Evolutionary conservation across 306 rosid genomes (phyloP).

Genomic region (Senna siamea): DNA sequence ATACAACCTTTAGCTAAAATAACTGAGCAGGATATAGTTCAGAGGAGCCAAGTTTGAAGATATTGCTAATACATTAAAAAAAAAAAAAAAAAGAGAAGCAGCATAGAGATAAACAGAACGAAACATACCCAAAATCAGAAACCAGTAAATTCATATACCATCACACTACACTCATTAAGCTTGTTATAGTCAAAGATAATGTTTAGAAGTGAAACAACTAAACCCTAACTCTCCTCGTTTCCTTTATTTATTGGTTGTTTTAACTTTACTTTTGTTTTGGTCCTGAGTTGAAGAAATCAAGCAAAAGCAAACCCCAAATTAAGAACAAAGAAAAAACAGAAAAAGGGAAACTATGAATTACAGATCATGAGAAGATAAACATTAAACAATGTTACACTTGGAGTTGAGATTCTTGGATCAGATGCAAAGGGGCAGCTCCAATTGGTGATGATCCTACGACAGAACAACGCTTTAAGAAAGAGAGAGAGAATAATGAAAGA

Average conservation of each 20-base stretch:
- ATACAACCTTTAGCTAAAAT: conserved; percentile 22
- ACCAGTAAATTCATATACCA: background rate
- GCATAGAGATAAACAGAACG: background rate
- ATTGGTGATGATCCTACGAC: conserved; percentile 43
- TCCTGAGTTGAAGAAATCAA: conserved; percentile 30
- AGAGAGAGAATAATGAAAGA: conserved; percentile 41
- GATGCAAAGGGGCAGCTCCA: conserved; percentile 45
- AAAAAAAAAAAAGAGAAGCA: background rate
- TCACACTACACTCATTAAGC: conserved; percentile 24
- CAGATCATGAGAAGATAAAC: conserved; percentile 50
- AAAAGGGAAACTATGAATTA: conserved; percentile 54
- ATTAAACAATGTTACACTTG: conserved; percentile 20
- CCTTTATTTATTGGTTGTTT: background rate
- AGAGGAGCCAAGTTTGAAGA: background rate
- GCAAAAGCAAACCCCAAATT: conserved; percentile 30
- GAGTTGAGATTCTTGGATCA: conserved; percentile 59
- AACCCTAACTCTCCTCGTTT: conserved; percentile 45
- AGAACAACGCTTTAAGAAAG: conserved; percentile 22
- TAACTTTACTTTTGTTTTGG: background rate
- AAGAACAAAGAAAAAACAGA: conserved; percentile 2
- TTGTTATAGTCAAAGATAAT: no score
- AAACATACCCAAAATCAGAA: conserved; percentile 22
- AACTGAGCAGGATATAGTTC: no score
- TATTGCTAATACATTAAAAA: background rate
- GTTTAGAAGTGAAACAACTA: conserved; percentile 33